Percentiles rank a stretch among this genome's conserved stretches.
phyloP scores from a whole-genome alignment of 2,329 filamentous ascomycete genomes.

The Aphanocladium album region DNA sequence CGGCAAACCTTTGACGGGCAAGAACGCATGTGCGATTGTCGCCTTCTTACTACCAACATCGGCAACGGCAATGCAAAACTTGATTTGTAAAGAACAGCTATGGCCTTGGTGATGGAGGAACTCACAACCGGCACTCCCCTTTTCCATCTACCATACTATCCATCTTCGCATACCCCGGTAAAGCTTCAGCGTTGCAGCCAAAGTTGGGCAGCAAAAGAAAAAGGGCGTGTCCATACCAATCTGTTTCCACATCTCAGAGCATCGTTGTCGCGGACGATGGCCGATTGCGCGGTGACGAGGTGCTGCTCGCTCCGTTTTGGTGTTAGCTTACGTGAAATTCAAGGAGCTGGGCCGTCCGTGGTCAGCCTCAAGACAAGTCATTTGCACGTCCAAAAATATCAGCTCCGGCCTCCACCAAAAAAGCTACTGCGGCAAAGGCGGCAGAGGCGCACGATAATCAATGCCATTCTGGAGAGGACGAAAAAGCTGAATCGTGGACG shows the following conservation, averaged over 20 bases:
- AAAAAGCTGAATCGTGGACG: not conserved
- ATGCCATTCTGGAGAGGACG: not conserved
- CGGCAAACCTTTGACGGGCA: no score
- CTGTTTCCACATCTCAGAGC: not conserved
- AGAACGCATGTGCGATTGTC: no score
- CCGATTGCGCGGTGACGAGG: conserved; percentile 1
- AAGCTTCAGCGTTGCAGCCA: not conserved
- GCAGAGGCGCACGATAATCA: conserved; percentile 4
- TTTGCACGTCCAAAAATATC: not conserved
- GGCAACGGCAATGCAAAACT: no score
- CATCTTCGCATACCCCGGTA: no score
- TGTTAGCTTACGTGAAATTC: not conserved
- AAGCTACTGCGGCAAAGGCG: conserved; percentile 5
- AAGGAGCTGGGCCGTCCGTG: not conserved
- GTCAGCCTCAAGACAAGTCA: conserved; percentile 6
- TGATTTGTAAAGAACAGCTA: no score
- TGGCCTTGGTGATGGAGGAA: no score
- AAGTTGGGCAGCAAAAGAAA: not conserved
- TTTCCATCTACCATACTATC: no score
- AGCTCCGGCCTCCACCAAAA: conserved; percentile 4
- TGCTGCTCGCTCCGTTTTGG: not conserved
- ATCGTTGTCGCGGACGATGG: conserved; percentile 9
- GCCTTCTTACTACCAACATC: no score
- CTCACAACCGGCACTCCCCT: no score
- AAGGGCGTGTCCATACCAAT: not conserved